phyloP scores from a whole-genome alignment of 805 yeast species.

The Priceomyces fermenticarens region DNA sequence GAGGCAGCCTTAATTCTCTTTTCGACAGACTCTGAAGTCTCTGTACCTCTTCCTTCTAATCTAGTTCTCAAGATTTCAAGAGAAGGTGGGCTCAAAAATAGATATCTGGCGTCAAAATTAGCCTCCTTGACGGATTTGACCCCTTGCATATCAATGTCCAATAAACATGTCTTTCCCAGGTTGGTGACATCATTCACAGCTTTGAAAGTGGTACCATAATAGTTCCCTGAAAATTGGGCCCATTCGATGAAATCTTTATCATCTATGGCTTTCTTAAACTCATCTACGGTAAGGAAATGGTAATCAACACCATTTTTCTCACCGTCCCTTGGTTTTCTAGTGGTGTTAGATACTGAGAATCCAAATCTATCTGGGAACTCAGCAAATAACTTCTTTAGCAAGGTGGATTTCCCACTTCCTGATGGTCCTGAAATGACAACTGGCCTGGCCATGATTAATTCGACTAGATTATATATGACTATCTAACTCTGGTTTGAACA shows the following conservation, averaged over 20 bases:
- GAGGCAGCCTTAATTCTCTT: conserved; percentile 86
- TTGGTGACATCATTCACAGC: conserved; percentile 73
- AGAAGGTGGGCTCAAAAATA: conserved; percentile 92
- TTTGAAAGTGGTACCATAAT: conserved; percentile 89
- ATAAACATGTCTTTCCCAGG: conserved; percentile 73
- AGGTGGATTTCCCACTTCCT: conserved; percentile 93
- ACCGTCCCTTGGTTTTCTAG: conserved; percentile 88
- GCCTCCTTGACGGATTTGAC: conserved; percentile 87
- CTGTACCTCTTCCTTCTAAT: conserved; percentile 90
- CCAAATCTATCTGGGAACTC: conserved; percentile 91
- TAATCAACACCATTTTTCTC: conserved; percentile 88
- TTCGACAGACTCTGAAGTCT: conserved; percentile 77
- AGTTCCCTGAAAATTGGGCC: conserved; percentile 98
- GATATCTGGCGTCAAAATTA: conserved; percentile 75
- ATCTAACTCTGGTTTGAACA: neutral
- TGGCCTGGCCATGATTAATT: conserved; percentile 53
- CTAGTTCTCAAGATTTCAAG: conserved; percentile 73
- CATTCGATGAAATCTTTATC: conserved; percentile 85
- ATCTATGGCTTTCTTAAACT: conserved; percentile 72
- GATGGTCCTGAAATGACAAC: conserved; percentile 97
- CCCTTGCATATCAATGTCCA: conserved; percentile 99
- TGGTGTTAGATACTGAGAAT: conserved; percentile 90
- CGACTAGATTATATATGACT: neutral
- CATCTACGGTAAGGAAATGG: conserved; percentile 77
- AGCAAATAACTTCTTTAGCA: conserved; percentile 82